Conservation (phyloP, 2,329 filamentous ascomycete species). For the Daldinia sp. region DNA sequence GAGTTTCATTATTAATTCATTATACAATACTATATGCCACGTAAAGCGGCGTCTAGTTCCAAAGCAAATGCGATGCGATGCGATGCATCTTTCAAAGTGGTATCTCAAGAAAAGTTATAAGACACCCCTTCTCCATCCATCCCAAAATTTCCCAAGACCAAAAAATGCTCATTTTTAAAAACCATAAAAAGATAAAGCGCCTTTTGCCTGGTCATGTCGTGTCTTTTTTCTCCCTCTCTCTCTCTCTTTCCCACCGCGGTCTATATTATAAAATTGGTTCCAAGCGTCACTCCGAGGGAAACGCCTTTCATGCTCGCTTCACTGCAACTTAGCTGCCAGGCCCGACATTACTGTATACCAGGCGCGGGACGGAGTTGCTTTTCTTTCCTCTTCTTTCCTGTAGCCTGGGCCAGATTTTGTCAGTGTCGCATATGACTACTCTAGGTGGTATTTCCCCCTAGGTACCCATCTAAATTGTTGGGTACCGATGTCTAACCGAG, state of each 20-base stretch:
- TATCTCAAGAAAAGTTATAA: conserved; percentile 19
- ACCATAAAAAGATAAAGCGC: not conserved
- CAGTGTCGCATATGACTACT: not conserved
- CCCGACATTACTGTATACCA: not conserved
- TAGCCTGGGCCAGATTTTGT: not conserved
- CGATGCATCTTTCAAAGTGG: conserved; percentile 1
- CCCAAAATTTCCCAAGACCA: not conserved
- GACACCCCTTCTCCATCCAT: conserved; percentile 10
- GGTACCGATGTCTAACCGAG: not conserved
- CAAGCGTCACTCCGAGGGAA: conserved; percentile 9
- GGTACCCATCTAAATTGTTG: not conserved
- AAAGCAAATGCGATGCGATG: not conserved
- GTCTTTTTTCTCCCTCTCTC: not conserved
- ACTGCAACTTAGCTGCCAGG: not conserved
- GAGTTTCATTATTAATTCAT: conserved; percentile 9
- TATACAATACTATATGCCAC: conserved; percentile 28
- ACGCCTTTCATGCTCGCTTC: conserved; percentile 13
- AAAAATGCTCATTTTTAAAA: conserved; percentile 10
- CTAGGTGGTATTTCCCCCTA: not conserved
- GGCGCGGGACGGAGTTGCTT: not conserved
- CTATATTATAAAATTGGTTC: not conserved
- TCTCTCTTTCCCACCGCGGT: not conserved
- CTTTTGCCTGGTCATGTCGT: conserved; percentile 4
- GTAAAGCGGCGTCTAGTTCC: conserved; percentile 11
- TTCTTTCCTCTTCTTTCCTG: not conserved